A percentile compares a stretch with the other conserved stretches of the same genome.
These are phyloP conservation scores for Fusarium virguliforme DNA, from an alignment of 2,329 filamentous ascomycete genomes.

Conservation along the genomic window DNA sequence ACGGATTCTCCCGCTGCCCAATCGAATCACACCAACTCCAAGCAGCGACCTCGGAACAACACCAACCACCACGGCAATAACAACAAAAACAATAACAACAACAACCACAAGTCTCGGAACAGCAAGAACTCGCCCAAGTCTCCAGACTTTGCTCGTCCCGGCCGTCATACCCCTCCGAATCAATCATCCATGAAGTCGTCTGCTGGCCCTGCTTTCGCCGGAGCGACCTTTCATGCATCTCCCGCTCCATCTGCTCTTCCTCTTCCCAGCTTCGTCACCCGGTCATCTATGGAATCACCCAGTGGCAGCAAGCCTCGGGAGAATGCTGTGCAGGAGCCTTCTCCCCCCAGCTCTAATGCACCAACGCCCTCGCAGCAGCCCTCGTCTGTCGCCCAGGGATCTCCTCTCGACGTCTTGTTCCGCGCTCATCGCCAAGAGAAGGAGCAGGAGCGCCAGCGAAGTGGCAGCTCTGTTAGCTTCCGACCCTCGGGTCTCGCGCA, in stretches of 20 bases:
- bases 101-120: slow-evolving; percentile 52
- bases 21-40: slow-evolving; percentile 50
- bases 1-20: slow-evolving; percentile 57
- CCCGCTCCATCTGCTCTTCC: slow-evolving; percentile 92
- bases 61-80: slow-evolving; percentile 33
- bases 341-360: slow-evolving; percentile 69
- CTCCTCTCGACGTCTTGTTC: slow-evolving; percentile 92
- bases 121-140: slow-evolving; percentile 58
- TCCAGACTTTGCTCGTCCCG: slow-evolving; percentile 60
- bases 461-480: slow-evolving; percentile 67
- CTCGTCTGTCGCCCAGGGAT: slow-evolving; percentile 67
- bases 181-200: slow-evolving; percentile 64
- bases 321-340: slow-evolving; percentile 44
- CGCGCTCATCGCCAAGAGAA: slow-evolving; percentile 87
- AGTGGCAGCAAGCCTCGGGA: slow-evolving; percentile 55
- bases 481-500: slow-evolving; percentile 59
- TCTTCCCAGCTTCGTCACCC: slow-evolving; percentile 88
- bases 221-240: slow-evolving; percentile 94
- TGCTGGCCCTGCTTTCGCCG: slow-evolving; percentile 81
- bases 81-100: slow-evolving; percentile 41
- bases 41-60: slow-evolving; percentile 51
- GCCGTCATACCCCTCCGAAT: slow-evolving; percentile 61
- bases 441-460: slow-evolving; percentile 73
- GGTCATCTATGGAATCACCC: slow-evolving; percentile 79
- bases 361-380: slow-evolving; percentile 62